Percentiles rank a stretch among this genome's conserved stretches.
phyloP scores from a whole-genome alignment of 352 stramenopile species.

The Globisporangium camurandrum region DNA sequence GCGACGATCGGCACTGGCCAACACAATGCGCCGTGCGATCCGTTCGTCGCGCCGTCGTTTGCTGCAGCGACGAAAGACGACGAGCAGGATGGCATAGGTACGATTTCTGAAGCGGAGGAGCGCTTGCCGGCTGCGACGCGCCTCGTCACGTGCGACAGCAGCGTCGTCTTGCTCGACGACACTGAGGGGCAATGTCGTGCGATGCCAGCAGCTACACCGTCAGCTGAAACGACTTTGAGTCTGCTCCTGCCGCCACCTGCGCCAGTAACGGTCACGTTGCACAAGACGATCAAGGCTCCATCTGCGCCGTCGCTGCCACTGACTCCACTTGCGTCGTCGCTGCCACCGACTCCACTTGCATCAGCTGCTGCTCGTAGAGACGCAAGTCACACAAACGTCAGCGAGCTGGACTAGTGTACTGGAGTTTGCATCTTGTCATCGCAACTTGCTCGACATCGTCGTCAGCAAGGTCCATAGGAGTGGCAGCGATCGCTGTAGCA shows the following conservation, averaged over 20 bases:
- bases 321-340: background rate
- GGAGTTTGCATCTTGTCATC: no score
- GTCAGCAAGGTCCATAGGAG: no score
- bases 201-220: background rate
- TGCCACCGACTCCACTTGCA: background rate
- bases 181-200: background rate
- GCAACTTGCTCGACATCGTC: no score
- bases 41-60: slow-evolving; percentile 45
- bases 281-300: background rate
- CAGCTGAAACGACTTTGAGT: background rate
- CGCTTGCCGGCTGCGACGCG: slow-evolving; percentile 3
- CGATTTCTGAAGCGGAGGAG: background rate
- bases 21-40: slow-evolving; percentile 21
- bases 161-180: background rate
- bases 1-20: slow-evolving; percentile 48
- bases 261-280: slow-evolving; percentile 2
- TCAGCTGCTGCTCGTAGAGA: background rate
- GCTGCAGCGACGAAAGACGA: slow-evolving; percentile 8
- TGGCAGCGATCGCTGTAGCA: no score
- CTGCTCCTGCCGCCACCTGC: slow-evolving; percentile 14
- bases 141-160: slow-evolving; percentile 5
- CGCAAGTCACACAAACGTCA: slow-evolving; percentile 30
- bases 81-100: slow-evolving; percentile 2
- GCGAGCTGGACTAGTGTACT: slow-evolving; percentile 51
- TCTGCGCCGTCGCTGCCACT: background rate